Base-by-base conservation (phyloP, 73 alveolate genomes). In the Paramecium tetraurelia region DNA sequence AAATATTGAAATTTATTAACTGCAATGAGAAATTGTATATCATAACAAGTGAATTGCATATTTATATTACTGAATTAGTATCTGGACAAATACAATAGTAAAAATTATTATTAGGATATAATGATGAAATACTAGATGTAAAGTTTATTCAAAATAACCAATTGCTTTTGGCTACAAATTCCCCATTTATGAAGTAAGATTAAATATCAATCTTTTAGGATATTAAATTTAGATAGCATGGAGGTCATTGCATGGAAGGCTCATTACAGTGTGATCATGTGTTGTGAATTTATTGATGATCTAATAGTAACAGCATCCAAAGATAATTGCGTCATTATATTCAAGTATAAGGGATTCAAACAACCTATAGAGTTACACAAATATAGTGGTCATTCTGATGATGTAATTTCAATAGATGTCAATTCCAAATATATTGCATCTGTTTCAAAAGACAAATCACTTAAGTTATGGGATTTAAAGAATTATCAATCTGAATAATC, bases 371-470 rank as follows among this genome's bases (percentile, higher is more conserved):
- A 85, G 27, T 38, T 63, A 22, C 87, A 43, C 43, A 50, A 63
- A 50, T 71, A 43, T 71, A 86, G 58, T 21, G 99, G 99, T n/a
- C 99, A 98, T 92, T 72, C 96, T 10, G 99, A 98, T 93, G 96
- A 96, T 85, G 96, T 98, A 29, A 71, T 98, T 59, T 94, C 97
- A 9, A 92, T 97, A 20, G 98, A 96, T 90, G 94, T 93, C 12
- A 87, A 85, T 77, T 88, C 89, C 29, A 93, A 95, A 69, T 95
- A 84, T 63, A 90, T 98, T 57, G 76, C 97, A 10, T 95, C 99
- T 29, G 99, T 98, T 21, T 93, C 99, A 3, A 97, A 96, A 86
- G 99, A 98, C 88, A 96, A 95, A 77, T 90, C 98, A 27, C 93
- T 97, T 27, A 96, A 97, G 75, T 93, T 97, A 22, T 98, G 99